Evolutionary conservation across 2,329 filamentous ascomycete species (phyloP).

Genomic region (Aquanectria penicillioides): DNA sequence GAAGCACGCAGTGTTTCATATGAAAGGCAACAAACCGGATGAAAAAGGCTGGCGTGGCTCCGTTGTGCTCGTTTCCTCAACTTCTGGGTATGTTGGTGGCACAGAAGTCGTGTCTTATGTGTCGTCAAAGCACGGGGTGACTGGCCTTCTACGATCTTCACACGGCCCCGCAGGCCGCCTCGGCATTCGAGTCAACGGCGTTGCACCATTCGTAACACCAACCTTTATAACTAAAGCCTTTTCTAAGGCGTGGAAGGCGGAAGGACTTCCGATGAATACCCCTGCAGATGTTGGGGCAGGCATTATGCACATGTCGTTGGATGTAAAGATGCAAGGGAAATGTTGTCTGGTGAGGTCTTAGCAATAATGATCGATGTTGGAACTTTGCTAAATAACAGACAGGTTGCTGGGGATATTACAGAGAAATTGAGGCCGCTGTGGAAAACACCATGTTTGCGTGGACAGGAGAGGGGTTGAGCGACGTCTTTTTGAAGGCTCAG

Average conservation of each 20-base stretch:
- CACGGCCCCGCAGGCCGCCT: constrained; percentile 4
- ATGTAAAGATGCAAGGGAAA: constrained; percentile 12
- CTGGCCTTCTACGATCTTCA: constrained; percentile 26
- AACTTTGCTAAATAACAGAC: background rate
- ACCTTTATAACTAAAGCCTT: constrained; percentile 21
- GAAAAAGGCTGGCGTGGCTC: constrained; percentile 22
- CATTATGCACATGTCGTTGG: constrained; percentile 19
- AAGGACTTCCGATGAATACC: constrained; percentile 18
- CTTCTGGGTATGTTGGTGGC: constrained; percentile 32
- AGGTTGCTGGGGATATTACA: constrained; percentile 15
- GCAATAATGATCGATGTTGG: too few relatives aligned
- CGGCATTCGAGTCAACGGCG: constrained; percentile 24
- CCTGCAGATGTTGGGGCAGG: constrained; percentile 6
- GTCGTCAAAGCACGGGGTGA: constrained; percentile 32
- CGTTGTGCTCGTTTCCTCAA: constrained; percentile 26
- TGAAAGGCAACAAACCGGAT: constrained; percentile 18
- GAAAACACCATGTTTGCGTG: background rate
- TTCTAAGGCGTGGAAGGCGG: constrained; percentile 11
- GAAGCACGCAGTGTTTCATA: constrained; percentile 14
- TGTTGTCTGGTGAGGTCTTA: constrained; percentile 14
- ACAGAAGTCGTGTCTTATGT: constrained; percentile 29
- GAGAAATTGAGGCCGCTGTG: constrained; percentile 11
- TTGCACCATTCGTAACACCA: constrained; percentile 29
- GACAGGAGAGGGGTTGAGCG: constrained; percentile 7
- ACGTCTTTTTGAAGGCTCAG: constrained; percentile 8